phyloP scores from a whole-genome alignment of 2,329 filamentous ascomycete genomes.

The Penicillium sp. region DNA sequence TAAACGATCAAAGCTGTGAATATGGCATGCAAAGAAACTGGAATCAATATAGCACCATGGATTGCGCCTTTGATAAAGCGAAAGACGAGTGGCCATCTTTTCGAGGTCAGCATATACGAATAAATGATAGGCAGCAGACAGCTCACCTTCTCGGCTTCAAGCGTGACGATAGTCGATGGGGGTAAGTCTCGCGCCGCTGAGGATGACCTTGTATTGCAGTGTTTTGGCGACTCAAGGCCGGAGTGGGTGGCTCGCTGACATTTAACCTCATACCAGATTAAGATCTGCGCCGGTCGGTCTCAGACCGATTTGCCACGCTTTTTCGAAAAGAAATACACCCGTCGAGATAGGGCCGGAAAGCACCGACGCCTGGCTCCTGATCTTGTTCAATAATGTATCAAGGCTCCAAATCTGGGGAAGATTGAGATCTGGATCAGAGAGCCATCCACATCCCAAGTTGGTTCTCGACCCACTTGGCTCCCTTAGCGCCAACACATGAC shows the following conservation, averaged over 20 bases:
- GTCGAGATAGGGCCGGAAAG: neutral
- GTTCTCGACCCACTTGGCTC: neutral
- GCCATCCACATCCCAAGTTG: conserved; percentile 1
- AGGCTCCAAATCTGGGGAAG: neutral
- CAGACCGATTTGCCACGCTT: neutral
- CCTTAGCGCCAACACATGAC: neutral
- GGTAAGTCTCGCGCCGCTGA: conserved; percentile 26
- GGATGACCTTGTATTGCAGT: conserved; percentile 24
- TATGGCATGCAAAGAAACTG: conserved; percentile 57
- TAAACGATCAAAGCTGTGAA: conserved; percentile 61
- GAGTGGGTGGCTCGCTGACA: conserved; percentile 33
- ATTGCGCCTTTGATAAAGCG: conserved; percentile 65
- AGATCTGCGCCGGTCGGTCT: neutral
- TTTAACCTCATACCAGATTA: conserved; percentile 27
- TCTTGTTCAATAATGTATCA: neutral
- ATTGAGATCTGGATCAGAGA: neutral
- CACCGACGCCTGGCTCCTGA: neutral
- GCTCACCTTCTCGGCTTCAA: conserved; percentile 33
- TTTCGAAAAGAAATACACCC: neutral
- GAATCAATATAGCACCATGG: conserved; percentile 57
- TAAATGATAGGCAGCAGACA: neutral
- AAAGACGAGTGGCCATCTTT: conserved; percentile 61
- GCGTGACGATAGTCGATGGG: conserved; percentile 33
- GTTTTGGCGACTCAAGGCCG: conserved; percentile 33
- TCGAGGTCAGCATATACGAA: neutral